A percentile compares a stretch with the other conserved stretches of the same genome.
Conservation (phyloP, 176 grass and related monocot genomes). For the Phoenix roebelenii region DNA sequence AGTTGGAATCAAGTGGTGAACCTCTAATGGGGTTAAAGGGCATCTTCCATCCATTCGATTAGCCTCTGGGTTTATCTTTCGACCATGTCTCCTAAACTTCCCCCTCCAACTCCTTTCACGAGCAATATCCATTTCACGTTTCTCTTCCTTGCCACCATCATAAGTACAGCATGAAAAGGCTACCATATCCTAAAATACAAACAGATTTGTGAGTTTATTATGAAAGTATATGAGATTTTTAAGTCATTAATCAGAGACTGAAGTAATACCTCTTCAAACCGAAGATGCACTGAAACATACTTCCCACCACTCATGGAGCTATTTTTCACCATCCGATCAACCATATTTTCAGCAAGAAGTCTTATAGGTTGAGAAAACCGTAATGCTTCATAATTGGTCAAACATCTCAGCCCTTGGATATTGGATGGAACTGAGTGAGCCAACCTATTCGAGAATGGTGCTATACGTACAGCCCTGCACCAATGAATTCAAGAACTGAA, state of each 20-base stretch:
- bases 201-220: neutral
- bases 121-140: constrained; percentile 59
- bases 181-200: constrained; percentile 70
- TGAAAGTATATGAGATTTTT: neutral
- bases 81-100: constrained; percentile 70
- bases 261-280: constrained; percentile 74
- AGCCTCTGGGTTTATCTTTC: constrained; percentile 72
- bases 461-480: constrained; percentile 79
- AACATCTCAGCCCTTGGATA: constrained; percentile 77
- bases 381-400: constrained; percentile 79
- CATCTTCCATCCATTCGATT: constrained; percentile 84
- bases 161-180: constrained; percentile 95
- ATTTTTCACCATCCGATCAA: constrained; percentile 66
- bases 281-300: constrained; percentile 87
- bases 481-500: constrained; percentile 19
- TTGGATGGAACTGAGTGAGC: constrained; percentile 49
- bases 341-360: constrained; percentile 63
- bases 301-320: constrained; percentile 61
- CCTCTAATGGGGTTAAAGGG: constrained; percentile 82
- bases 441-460: constrained; percentile 95
- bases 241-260: too few relatives aligned
- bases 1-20: neutral
- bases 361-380: constrained; percentile 79
- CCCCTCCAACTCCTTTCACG: constrained; percentile 89
- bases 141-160: constrained; percentile 66